Base-by-base conservation (phyloP, 129 eudicot genomes). In the Saposhnikovia divaricata region DNA sequence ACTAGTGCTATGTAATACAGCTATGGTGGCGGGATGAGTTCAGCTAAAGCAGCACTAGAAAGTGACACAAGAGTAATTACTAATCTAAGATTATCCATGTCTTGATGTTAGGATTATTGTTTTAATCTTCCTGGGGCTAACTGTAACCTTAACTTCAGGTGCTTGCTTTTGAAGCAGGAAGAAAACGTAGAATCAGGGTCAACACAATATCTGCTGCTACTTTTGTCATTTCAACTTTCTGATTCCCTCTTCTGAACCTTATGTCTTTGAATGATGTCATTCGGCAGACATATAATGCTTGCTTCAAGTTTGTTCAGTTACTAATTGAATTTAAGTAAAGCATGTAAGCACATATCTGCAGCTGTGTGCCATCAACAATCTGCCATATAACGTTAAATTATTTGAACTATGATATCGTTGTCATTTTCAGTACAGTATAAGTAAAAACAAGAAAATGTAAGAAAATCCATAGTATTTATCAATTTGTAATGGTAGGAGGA, bases 11-110 rank as follows among this genome's bases (percentile, higher is more conserved):
- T 28, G 71, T 78, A 47, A 43, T 19, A 75, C 85, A 94, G 98
- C 44, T 94, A 94, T 78, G 98, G 98, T 80, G 98, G 98, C 77
- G 98, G 98, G 46, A 94, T 94, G 98, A 94, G 97, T 81, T 91
- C 98, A 73, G 98, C 98, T 77, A 94, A 94, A 87, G 97, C 98
- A 40, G 97, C 97, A 25, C 87, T 94, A 34, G 98, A 94, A 89
- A 92, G 98, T 81, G 98, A 94, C 81, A 91, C 97, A 68, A 86
- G 83, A 88, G 98, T 92, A 72, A 87, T 82, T 71, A 63, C 78
- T 66, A 46, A 43, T 65, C 75, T 59, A 27, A 10, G 72, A 53
- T 43, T 14, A 19, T 77, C 46, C 43, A 47, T 68, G 77, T 55
- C 79, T 83, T 16, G 65, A 25, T 66, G 21, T 9, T 47, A 74